Base-by-base conservation (phyloP, 2,329 filamentous ascomycete genomes). In the Pezizomycotina sp. region DNA sequence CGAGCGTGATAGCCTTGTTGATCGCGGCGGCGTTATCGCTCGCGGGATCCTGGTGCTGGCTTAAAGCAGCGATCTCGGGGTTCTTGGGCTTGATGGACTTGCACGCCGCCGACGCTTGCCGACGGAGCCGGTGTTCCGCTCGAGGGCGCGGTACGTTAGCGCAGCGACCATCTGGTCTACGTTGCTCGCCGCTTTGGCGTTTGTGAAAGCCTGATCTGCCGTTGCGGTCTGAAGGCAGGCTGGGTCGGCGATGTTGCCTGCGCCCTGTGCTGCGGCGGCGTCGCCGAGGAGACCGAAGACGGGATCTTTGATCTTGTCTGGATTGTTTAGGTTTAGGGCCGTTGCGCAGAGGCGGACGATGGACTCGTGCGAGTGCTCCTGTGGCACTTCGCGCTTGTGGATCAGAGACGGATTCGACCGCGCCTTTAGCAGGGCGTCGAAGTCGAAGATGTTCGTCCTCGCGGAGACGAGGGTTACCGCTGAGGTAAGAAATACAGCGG, bases 11-110 rank as follows among this genome's bases (percentile, higher is more conserved):
- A 22, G 61, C 59, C 59, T 74, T 74, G 61, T 77, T 77, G 30
- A 60, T 57, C 1, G 53, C 63, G 9, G 64, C 62, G 8, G 71
- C 68, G 26, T 63, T 64, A 3, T 61, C 52, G 1, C 68, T 68
- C 13, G 73, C 74, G 18, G 74, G 71, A 53, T 78, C 74, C 57
- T 78, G 72, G 56, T 77, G 73, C 56, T 75, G 71, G 35, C 61
- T 57, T 41, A 78, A 53, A 27, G 69, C 69, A 18, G 62, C 66
- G 49, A 78, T 74, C 58, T 77, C 72, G 2, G 72, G 64, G 57
- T 78, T 78, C 39, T 62, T 60, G 10, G 73, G 68, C 25, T 56
- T 60, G 50, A 64, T 69, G 53, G 56, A 58, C 25, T 56, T 62
- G 59, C 73, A 78, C 31, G 64, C 55, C 20, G 63, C 66, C 29